phyloP scores from a whole-genome alignment of 2,329 filamentous ascomycete genomes.

The Parastagonospora nodorum region DNA sequence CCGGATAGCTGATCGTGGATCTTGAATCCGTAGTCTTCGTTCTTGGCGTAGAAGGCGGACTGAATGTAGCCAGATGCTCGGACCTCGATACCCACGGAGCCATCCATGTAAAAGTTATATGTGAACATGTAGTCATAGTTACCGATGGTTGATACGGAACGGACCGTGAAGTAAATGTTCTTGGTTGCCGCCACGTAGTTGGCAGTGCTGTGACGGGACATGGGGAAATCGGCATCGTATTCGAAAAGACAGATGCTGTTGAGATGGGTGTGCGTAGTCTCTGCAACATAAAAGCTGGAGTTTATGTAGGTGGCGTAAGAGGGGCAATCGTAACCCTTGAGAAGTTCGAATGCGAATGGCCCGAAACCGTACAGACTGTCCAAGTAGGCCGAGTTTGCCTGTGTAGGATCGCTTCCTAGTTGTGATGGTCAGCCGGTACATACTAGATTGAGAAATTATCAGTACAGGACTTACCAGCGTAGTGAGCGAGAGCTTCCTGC shows the following conservation, averaged over 20 bases:
- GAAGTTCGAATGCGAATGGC: conserved; percentile 46
- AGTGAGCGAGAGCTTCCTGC: conserved; percentile 59
- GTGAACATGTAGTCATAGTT: conserved; percentile 3
- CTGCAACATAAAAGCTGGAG: conserved; percentile 51
- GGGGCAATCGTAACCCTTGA: conserved; percentile 58
- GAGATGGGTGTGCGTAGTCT: conserved; percentile 54
- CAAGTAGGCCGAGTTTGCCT: conserved; percentile 52
- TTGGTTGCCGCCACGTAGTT: conserved; percentile 26
- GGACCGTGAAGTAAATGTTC: conserved; percentile 19
- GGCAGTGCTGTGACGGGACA: conserved; percentile 31
- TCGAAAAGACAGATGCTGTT: conserved; percentile 55
- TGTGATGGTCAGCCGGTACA: neutral
- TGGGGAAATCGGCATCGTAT: conserved; percentile 20
- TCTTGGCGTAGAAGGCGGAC: conserved; percentile 15
- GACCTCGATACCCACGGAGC: conserved; percentile 16
- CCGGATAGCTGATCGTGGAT: conserved; percentile 41
- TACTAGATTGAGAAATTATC: neutral
- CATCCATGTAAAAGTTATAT: conserved; percentile 21
- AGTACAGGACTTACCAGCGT: conserved; percentile 37
- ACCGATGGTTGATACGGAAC: conserved; percentile 33
- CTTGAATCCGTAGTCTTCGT: conserved; percentile 42
- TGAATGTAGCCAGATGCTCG: conserved; percentile 27
- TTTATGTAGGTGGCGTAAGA: conserved; percentile 56
- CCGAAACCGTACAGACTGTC: conserved; percentile 57
- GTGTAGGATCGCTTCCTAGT: conserved; percentile 45